Evolutionary conservation across 495 filamentous ascomycete genomes (phyloP), one percentile per base, ranked within the genome.

Genomic region (Tuber indicum): DNA sequence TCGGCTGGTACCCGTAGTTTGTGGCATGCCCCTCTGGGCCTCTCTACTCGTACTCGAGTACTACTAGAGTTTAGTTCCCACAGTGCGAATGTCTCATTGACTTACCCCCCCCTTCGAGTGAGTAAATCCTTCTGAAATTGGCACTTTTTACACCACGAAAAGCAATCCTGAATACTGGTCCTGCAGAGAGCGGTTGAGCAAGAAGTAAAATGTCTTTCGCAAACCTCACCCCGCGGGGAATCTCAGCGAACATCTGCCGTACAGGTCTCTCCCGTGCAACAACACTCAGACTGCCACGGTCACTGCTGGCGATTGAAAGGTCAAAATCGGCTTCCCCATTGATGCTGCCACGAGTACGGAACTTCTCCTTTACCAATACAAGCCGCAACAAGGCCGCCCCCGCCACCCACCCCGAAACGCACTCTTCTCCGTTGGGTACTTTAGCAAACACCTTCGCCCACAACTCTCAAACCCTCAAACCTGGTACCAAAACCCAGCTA

Each of bases 381-480:
- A 43, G 45, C 41, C 74, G 74, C 26, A 75, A 75, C 6, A 42
- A 74, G 4, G 49, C 74, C 14, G 72, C 62, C 19, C 36, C 58
- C 9, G 75, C 45, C 21, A 42, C 41, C 71, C 43, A 16, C 10
- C 32, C 58, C 14, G 26, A 26, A 66, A 66, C 36, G 16, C 73
- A 74, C 19, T 74, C 71, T 23, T 82, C 81, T 12, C 81, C 81
- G n/a, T 46, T 82, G 1, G 79, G 79, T 2, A 72, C 75, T 10
- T 77, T 82, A 19, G 81, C 81, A 39, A 72, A 82, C 70, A 74
- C 47, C 10, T 74, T 82, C 72, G 75, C 81, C 23, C 74, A 52
- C 17, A 78, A 74, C 6, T 72, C 79, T 39, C 77, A 74, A 72
- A 72, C 42, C 36, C 71, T 80, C 21, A 72, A 47, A 19, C 42